Conservation (phyloP, 192 early-diverging fungal genomes). For the Mortierella claussenii region DNA sequence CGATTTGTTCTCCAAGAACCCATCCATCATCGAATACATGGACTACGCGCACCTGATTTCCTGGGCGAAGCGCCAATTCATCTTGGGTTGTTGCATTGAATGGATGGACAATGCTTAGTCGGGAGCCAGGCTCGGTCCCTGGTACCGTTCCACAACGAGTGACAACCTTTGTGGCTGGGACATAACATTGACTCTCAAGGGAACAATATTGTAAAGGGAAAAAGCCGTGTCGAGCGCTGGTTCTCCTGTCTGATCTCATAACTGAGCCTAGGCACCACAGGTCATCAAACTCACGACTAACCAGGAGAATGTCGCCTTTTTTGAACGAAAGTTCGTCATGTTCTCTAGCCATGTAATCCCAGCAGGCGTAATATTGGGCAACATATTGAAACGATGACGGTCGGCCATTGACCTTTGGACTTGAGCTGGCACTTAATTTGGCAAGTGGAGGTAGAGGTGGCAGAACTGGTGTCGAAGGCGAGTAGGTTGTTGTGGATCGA, state of each 20-base stretch:
- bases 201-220: conserved; percentile 50
- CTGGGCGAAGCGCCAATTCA: conserved; percentile 42
- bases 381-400: conserved; percentile 49
- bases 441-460: conserved; percentile 30
- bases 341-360: conserved; percentile 52
- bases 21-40: conserved; percentile 51
- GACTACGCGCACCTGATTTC: conserved; percentile 41
- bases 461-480: conserved; percentile 30
- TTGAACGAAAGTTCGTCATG: conserved; percentile 50
- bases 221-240: conserved; percentile 46
- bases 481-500: conserved; percentile 11
- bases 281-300: conserved; percentile 48
- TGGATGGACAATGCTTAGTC: conserved; percentile 34
- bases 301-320: conserved; percentile 47
- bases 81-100: conserved; percentile 28
- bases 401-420: conserved; percentile 33
- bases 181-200: conserved; percentile 39
- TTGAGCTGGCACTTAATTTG: conserved; percentile 18
- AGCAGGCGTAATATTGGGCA: conserved; percentile 49
- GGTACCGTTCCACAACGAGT: conserved; percentile 9
- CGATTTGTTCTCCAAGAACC: conserved; percentile 50
- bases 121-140: conserved; percentile 31
- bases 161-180: conserved; percentile 26
- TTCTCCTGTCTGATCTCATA: conserved; percentile 40
- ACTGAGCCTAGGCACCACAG: conserved; percentile 44